Percentiles rank a stretch among this genome's conserved stretches.
Evolutionary conservation across 2,329 filamentous ascomycete species (phyloP).

Genomic region (Xylaria sp.): DNA sequence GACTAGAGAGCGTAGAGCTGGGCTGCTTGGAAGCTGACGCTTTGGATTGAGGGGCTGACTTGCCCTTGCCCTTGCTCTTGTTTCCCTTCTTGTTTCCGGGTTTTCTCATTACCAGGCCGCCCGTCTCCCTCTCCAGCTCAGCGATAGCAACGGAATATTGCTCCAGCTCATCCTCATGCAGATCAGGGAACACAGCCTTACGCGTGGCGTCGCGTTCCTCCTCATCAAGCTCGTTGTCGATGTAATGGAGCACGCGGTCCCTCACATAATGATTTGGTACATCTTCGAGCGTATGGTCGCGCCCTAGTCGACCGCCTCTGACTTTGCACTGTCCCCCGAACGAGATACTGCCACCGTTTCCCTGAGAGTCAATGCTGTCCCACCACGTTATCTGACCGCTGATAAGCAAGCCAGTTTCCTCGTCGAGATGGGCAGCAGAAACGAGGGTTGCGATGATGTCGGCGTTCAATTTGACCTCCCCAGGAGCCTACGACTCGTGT

Average conservation of each 20-base stretch:
- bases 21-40: background rate
- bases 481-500: background rate
- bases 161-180: background rate
- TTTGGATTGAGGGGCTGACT: background rate
- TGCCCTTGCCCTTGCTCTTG: background rate
- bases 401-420: background rate
- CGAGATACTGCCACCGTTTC: background rate
- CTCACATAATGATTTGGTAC: background rate
- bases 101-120: background rate
- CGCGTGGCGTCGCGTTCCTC: background rate
- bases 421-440: background rate
- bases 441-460: background rate
- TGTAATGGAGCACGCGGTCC: background rate
- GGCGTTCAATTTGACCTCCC: background rate
- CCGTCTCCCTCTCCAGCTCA: background rate
- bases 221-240: background rate
- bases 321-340: background rate
- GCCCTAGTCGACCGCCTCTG: background rate
- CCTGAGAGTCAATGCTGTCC: background rate
- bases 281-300: background rate
- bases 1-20: background rate
- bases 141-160: background rate
- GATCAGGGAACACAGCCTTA: background rate
- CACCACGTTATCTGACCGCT: background rate
- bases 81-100: background rate